phyloP scores from a whole-genome alignment of 1,284 basidiomycete genomes.

The Puccinia coronata region DNA sequence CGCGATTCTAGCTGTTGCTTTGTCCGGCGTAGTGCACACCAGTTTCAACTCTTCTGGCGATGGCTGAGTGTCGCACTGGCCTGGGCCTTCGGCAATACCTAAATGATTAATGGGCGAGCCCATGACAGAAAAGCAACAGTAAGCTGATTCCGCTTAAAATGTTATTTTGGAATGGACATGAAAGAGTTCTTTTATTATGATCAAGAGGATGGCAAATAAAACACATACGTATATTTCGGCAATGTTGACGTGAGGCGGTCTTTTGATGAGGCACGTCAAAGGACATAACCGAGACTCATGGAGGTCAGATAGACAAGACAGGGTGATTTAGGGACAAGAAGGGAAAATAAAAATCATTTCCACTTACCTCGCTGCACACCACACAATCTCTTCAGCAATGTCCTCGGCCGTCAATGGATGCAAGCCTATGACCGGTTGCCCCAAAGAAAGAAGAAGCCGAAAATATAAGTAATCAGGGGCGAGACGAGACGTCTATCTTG shows the following conservation, averaged over 20 bases:
- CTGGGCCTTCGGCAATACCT: slow-evolving; percentile 49
- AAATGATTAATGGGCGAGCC: not conserved
- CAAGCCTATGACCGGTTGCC: not conserved
- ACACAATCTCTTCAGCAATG: slow-evolving; percentile 91
- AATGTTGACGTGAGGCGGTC: slow-evolving; percentile 57
- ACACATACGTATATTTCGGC: slow-evolving; percentile 53
- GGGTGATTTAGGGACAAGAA: not conserved
- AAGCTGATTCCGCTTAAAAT: not conserved
- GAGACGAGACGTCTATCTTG: slow-evolving; percentile 40
- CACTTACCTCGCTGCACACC: slow-evolving; percentile 72
- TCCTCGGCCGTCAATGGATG: slow-evolving; percentile 54
- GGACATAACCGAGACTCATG: not conserved
- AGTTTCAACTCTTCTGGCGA: not conserved
- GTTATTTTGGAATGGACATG: no score
- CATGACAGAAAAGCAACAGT: not conserved
- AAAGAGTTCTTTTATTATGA: no score
- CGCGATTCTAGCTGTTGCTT: no score
- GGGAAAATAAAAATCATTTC: not conserved
- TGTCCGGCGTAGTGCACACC: no score
- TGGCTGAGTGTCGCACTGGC: slow-evolving; percentile 45
- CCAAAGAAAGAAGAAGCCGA: slow-evolving; percentile 50
- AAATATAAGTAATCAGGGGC: slow-evolving; percentile 52
- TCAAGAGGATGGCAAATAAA: not conserved
- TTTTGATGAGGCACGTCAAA: not conserved
- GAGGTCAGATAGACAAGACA: not conserved